phyloP scores from a whole-genome alignment of 2,329 filamentous ascomycete genomes.

The Fusarium pseudocircinatum region DNA sequence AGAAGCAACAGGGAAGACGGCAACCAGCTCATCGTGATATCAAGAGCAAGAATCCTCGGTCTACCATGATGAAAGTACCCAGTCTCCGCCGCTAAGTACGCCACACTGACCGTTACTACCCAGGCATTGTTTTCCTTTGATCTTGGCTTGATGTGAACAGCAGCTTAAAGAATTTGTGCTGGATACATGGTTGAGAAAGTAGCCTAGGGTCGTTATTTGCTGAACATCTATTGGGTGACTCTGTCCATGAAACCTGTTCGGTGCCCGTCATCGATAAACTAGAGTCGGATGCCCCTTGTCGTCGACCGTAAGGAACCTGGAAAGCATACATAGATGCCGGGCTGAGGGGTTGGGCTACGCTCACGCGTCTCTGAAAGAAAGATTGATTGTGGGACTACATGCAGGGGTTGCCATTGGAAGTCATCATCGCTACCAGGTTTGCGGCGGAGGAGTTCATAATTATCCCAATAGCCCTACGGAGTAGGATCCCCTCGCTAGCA shows the following conservation, averaged over 20 bases:
- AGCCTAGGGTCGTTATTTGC: neutral
- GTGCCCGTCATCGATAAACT: neutral
- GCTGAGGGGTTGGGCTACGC: neutral
- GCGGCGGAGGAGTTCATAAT: too few species aligned
- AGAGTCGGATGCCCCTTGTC: neutral
- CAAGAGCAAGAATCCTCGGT: neutral
- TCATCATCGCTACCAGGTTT: neutral
- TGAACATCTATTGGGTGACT: neutral
- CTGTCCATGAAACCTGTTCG: neutral
- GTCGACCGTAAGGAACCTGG: neutral
- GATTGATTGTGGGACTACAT: neutral
- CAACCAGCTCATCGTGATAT: neutral
- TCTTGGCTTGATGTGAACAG: neutral
- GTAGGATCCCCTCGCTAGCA: neutral
- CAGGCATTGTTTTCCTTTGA: neutral
- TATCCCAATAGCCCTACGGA: neutral
- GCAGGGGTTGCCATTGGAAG: neutral
- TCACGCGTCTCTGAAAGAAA: neutral
- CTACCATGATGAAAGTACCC: neutral
- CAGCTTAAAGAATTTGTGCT: neutral
- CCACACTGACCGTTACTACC: neutral
- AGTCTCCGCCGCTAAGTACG: neutral
- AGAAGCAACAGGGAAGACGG: neutral
- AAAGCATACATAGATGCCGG: neutral
- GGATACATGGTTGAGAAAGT: neutral